Percentiles rank a stretch among this genome's conserved stretches.
Evolutionary conservation across 139 green algal genomes (phyloP).

Genomic region (Chlamydomonas incerta): DNA sequence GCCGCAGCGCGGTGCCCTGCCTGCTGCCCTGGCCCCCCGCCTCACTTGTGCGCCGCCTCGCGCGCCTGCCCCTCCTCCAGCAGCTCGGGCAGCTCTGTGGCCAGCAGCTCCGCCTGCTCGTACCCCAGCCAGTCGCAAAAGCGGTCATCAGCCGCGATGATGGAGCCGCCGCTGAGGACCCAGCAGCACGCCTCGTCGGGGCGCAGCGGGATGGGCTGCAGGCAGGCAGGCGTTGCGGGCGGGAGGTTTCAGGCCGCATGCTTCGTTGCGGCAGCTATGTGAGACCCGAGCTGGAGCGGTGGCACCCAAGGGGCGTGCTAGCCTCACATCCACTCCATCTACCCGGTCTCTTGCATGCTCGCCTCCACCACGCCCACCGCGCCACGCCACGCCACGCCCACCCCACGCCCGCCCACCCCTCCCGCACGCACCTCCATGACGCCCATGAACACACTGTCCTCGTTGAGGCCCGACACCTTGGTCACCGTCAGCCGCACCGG

Average conservation of each 20-base stretch:
- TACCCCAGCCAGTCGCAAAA: conserved; percentile 18
- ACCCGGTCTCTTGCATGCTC: no score
- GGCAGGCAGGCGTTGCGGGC: neutral
- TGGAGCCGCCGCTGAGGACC: conserved; percentile 4
- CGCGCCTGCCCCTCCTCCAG: neutral
- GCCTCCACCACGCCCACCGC: no score
- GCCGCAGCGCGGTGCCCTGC: neutral
- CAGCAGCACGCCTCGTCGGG: neutral
- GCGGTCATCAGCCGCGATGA: neutral
- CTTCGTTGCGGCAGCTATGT: no score
- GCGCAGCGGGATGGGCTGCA: neutral
- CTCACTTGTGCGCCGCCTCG: neutral
- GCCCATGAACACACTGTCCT: conserved; percentile 51
- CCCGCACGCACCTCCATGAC: conserved; percentile 10
- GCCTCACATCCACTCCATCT: no score
- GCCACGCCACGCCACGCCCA: no score
- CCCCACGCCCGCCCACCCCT: neutral
- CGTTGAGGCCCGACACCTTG: conserved; percentile 28
- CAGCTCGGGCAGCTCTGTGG: neutral
- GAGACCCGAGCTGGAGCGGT: no score
- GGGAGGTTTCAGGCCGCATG: no score
- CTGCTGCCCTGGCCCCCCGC: neutral
- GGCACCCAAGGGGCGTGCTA: no score
- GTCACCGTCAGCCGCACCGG: conserved; percentile 12
- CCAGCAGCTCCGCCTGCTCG: neutral